Percentiles rank a stretch among this genome's conserved stretches.
These are phyloP conservation scores for Breynia disticha DNA, from an alignment of 441 rosid species.

Conservation along the genomic window DNA sequence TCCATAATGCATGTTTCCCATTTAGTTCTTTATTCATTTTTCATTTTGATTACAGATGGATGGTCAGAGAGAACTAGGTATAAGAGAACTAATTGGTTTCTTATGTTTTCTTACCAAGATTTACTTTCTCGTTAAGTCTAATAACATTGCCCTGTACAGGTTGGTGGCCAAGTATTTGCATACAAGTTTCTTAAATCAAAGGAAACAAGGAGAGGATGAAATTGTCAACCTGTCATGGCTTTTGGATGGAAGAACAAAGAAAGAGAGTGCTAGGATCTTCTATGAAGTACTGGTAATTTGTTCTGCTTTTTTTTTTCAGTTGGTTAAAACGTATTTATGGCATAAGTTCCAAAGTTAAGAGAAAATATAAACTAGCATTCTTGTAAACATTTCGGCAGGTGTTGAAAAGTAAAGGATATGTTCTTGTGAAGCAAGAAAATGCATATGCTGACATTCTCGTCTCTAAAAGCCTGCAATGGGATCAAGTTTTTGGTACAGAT, in stretches of 20 bases:
- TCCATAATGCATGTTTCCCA: background rate
- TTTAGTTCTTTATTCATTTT: slow-evolving; percentile 10
- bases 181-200: slow-evolving; percentile 28
- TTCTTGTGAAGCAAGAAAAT: slow-evolving; percentile 51
- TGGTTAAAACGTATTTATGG: background rate
- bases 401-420: slow-evolving; percentile 46
- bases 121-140: background rate
- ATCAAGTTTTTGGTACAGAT: background rate
- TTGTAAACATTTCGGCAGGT: slow-evolving; percentile 35
- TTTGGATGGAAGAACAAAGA: slow-evolving; percentile 44
- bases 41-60: slow-evolving; percentile 36
- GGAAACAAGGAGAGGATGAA: slow-evolving; percentile 37
- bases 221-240: slow-evolving; percentile 38
- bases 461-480: slow-evolving; percentile 27
- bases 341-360: background rate
- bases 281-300: slow-evolving; percentile 74
- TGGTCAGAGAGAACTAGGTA: slow-evolving; percentile 67
- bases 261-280: slow-evolving; percentile 63
- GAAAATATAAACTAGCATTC: background rate
- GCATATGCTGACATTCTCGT: slow-evolving; percentile 49
- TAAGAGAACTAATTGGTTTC: slow-evolving; percentile 8
- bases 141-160: slow-evolving; percentile 29
- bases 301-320: background rate
- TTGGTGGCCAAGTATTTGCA: slow-evolving; percentile 38
- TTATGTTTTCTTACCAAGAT: slow-evolving; percentile 3